phyloP scores from a whole-genome alignment of 1,284 basidiomycete genomes.

The Puccinia hordei region DNA sequence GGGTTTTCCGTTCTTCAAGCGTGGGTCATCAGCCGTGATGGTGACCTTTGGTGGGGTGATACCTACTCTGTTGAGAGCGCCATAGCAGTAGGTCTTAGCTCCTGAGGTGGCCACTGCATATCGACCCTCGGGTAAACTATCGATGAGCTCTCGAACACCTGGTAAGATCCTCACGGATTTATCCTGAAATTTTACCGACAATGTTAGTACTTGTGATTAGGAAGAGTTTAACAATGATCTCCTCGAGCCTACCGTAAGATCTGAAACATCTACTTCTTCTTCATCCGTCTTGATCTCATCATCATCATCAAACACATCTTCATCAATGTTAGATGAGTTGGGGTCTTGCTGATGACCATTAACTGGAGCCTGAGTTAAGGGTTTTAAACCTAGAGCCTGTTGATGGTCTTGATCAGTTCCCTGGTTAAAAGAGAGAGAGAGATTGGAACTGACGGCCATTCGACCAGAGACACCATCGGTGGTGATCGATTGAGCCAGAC shows the following conservation, averaged over 20 bases:
- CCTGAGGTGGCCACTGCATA: conserved; percentile 77
- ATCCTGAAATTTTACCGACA: no score
- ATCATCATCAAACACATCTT: conserved; percentile 64
- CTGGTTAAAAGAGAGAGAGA: conserved; percentile 43
- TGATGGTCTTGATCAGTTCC: conserved; percentile 52
- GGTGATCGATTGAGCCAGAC: conserved; percentile 52
- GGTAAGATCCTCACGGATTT: conserved; percentile 69
- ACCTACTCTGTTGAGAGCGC: conserved; percentile 72
- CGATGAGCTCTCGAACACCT: conserved; percentile 71
- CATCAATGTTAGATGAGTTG: conserved; percentile 60
- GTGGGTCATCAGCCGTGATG: conserved; percentile 74
- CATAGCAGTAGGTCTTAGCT: conserved; percentile 70
- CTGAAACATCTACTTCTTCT: conserved; percentile 65
- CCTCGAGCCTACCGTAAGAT: conserved; percentile 53
- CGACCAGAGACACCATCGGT: conserved; percentile 53
- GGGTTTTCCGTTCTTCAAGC: conserved; percentile 59
- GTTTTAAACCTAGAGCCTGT: conserved; percentile 54
- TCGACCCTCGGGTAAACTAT: conserved; percentile 68
- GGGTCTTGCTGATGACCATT: conserved; percentile 59
- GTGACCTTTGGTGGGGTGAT: conserved; percentile 73
- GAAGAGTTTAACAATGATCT: neutral
- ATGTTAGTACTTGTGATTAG: no score
- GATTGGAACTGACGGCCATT: conserved; percentile 46
- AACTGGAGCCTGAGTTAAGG: conserved; percentile 54
- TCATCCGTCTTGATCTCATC: conserved; percentile 63